Base-by-base conservation (phyloP, 768 basidiomycete genomes). In the Dacryopinax spathularia region DNA sequence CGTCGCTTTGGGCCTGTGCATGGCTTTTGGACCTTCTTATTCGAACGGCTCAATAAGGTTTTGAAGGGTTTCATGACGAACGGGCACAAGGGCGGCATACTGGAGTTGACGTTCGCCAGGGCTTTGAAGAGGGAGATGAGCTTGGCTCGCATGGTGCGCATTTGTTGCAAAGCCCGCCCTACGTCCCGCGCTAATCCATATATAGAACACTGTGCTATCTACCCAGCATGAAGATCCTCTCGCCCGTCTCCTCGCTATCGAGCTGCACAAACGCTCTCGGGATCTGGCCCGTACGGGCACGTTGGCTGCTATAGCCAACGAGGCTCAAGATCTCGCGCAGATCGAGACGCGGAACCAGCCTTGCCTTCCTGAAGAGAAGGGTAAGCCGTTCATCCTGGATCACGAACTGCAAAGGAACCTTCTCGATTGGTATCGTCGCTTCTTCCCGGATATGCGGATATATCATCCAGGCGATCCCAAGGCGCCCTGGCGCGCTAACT, bases 41-140 rank as follows among this genome's bases (percentile, higher is more conserved):
- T 62, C 31, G 37, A 62, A 25, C 62, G 41, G 6, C 31, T 62
- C 5, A 62, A 62, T 20, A 39, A 43, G 12, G 25, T 62, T n/a
- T 31, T 62, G 2, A 62, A 44, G 22, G 31, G 36, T 15, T 43
- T 37, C 41, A 43, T 20, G 7, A 62, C 62, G 5, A 62, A 62
- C n/a, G 41, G 41, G 15, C 62, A 62, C 31, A 33, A 34, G 25
- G 33, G 41, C 29, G 62, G 62, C 22, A 39, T 41, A 10, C 6
- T 62, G 12, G 41, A 62, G 34, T 31, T 43, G 1, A 43, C 62
- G 7, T 62, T 62, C 71, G 70, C 74, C 67, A 62, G 73, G 2
- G 68, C 68, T 29, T 73, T 70, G 5, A 56, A 56, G 48, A 3
- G 29, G 25, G 48, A 56, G 29, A 6, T 56, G 29, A 56, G 48